Percentiles rank a stretch among this genome's conserved stretches.
Evolutionary conservation across 2,329 filamentous ascomycete genomes (phyloP).

Genomic region (Cryoendolithus antarcticus): DNA sequence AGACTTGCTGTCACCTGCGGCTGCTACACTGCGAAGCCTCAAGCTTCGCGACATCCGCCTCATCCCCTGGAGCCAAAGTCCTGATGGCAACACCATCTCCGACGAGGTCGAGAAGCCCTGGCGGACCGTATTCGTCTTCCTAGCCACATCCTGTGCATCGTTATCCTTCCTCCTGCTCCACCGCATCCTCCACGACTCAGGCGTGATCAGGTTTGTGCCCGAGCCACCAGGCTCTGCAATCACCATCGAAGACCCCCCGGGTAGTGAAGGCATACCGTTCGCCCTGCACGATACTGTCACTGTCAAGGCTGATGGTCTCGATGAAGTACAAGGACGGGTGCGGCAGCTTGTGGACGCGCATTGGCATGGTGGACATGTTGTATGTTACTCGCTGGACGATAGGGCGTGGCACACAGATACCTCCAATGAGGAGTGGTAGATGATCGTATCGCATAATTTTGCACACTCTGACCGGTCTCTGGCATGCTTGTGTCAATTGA

Average conservation of each 20-base stretch:
- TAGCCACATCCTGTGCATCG: slow-evolving; percentile 8
- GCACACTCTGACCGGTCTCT: no score
- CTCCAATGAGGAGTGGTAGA: slow-evolving; percentile 22
- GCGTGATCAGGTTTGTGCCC: slow-evolving; percentile 15
- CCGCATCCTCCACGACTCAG: slow-evolving; percentile 14
- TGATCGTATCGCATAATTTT: no score
- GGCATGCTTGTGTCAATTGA: no score
- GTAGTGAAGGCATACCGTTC: slow-evolving; percentile 5
- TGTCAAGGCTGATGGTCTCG: slow-evolving; percentile 10
- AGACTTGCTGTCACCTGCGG: slow-evolving; percentile 12
- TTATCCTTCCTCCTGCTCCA: slow-evolving; percentile 19
- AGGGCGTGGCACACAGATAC: slow-evolving; percentile 21
- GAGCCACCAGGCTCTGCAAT: slow-evolving; percentile 6
- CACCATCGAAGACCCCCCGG: slow-evolving; percentile 1
- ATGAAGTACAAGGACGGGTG: slow-evolving; percentile 10
- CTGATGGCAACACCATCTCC: not conserved
- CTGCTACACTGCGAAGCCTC: slow-evolving; percentile 13
- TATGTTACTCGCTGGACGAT: slow-evolving; percentile 21
- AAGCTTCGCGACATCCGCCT: slow-evolving; percentile 21
- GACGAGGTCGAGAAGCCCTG: slow-evolving; percentile 11
- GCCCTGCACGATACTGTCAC: slow-evolving; percentile 13
- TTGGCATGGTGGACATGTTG: slow-evolving; percentile 16
- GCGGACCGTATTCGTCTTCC: slow-evolving; percentile 15
- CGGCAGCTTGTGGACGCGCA: slow-evolving; percentile 12
- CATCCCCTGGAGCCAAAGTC: slow-evolving; percentile 6